A percentile compares a stretch with the other conserved stretches of the same genome.
Evolutionary conservation across 371 early-diverging fungal genomes (phyloP).

Genomic region (Syncephalastrum monosporum): DNA sequence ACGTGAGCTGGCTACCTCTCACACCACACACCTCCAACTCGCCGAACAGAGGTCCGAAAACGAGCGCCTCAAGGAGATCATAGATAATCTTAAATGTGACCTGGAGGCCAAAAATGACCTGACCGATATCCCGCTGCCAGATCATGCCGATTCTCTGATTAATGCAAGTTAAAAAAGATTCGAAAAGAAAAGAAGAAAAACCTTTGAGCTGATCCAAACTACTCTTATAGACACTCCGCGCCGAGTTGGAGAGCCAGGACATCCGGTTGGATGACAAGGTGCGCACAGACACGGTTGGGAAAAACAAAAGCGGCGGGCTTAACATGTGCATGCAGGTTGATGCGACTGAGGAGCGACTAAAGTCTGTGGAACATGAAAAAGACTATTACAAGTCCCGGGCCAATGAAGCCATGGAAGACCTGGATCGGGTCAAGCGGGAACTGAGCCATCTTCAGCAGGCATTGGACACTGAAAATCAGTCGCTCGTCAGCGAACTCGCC

Average conservation of each 20-base stretch:
- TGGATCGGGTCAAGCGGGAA: conserved; percentile 40
- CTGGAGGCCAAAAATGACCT: conserved; percentile 34
- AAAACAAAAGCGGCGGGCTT: conserved; percentile 3
- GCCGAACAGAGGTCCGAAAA: conserved; percentile 53
- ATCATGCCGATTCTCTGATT: conserved; percentile 1
- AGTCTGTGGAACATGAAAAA: conserved; percentile 41
- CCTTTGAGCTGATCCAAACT: background rate
- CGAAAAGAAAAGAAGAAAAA: background rate
- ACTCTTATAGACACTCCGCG: conserved; percentile 26
- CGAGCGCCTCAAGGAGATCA: conserved; percentile 46
- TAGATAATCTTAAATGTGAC: conserved; percentile 45
- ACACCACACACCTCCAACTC: conserved; percentile 42
- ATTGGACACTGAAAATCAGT: conserved; percentile 31
- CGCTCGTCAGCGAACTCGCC: conserved; percentile 33
- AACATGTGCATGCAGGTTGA: conserved; percentile 4
- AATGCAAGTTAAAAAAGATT: background rate
- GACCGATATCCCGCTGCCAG: background rate
- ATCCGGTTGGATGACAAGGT: conserved; percentile 6
- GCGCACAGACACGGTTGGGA: background rate
- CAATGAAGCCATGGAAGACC: conserved; percentile 37
- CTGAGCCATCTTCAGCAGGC: conserved; percentile 28
- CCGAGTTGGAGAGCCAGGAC: conserved; percentile 24
- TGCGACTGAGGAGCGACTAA: conserved; percentile 24
- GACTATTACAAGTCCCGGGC: conserved; percentile 44
- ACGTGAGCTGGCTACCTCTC: conserved; percentile 38